Percentiles rank a stretch among this genome's conserved stretches.
These are phyloP conservation scores for Camillea tinctor DNA, from an alignment of 2,329 filamentous ascomycete species.

Conservation along the genomic window DNA sequence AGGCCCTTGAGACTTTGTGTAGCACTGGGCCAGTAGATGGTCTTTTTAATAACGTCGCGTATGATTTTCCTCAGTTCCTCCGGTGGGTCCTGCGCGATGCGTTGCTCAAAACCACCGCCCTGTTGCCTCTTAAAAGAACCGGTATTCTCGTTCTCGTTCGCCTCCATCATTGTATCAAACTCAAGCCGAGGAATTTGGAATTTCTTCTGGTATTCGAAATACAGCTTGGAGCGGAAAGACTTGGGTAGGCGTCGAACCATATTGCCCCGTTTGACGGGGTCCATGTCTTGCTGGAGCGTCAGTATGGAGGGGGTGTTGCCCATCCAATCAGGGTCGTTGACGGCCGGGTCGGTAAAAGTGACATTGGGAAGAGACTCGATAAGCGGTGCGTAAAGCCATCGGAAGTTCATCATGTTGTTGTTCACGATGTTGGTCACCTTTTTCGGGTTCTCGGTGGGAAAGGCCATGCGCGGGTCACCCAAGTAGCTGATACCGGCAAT, in stretches of 20 bases:
- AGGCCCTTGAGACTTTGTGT: constrained; percentile 82
- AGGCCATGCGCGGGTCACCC: constrained; percentile 91
- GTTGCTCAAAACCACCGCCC: constrained; percentile 80
- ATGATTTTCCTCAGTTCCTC: constrained; percentile 69
- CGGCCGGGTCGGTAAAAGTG: constrained; percentile 66
- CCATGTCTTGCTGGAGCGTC: constrained; percentile 83
- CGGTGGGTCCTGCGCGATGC: constrained; percentile 71
- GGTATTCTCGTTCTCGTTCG: constrained; percentile 68
- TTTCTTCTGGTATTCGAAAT: constrained; percentile 92
- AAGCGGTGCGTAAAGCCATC: constrained; percentile 84
- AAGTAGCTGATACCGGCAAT: constrained; percentile 93
- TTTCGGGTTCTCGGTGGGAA: constrained; percentile 84
- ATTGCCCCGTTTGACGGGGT: constrained; percentile 84
- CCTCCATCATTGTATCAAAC: constrained; percentile 81
- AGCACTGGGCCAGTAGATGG: constrained; percentile 89
- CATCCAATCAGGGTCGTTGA: constrained; percentile 59
- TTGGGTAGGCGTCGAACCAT: constrained; percentile 92
- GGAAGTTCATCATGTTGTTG: constrained; percentile 88
- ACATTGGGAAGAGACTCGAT: constrained; percentile 90
- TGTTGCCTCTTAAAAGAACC: constrained; percentile 68
- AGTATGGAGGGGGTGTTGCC: constrained; percentile 63
- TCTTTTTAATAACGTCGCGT: constrained; percentile 75
- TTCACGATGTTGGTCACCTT: constrained; percentile 95
- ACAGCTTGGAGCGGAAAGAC: constrained; percentile 82
- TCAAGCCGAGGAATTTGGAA: constrained; percentile 81